Base-by-base conservation (phyloP, 2,329 filamentous ascomycete species). In the Esteya vermicola region DNA sequence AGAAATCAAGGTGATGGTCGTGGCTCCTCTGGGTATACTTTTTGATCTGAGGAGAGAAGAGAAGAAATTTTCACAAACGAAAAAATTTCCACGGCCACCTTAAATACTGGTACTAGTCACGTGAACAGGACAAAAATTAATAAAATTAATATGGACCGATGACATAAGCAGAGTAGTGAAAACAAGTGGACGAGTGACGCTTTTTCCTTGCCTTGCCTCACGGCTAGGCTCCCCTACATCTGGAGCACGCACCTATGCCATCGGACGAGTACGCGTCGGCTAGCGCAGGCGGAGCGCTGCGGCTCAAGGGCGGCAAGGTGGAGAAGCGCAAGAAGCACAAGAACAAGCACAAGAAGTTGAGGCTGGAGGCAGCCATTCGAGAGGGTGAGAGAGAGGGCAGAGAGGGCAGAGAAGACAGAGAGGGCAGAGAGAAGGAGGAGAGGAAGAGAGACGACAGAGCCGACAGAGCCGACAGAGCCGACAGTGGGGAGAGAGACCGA, bases 261-360 rank as follows among this genome's bases (percentile, higher is more conserved):
- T 70, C 75, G 41, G 79, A 83, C 57, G 84, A 93, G 50, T 93
- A 93, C 64, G 60, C 69, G 36, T 63, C 75, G 46, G 60, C 67
- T 42, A 70, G 72, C 45, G 70, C 75, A 43, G 75, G 79, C 52
- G 85, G 85, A 51, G 81, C 80, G 45, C 72, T 95, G 26, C 89
- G 85, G 56, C 72, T 95, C 44, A 95, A 95, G 64, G 85, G 86
- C 52, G 72, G 66, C 45, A 78, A 77, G 52, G 64, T 74, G 23
- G 57, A 70, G 46, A 78, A 73, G 52, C 64, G 74, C 48, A 76
- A 81, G 53, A 82, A 78, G 59, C 72, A 75, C 58, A 73, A 66
- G 52, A 66, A 64, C 36, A 44, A 40, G 40, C 34, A 63, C 47
- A 62, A 62, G 49, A 43, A 41, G 36, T 35, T 43, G 26, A 35